Percentiles rank a stretch among this genome's conserved stretches.
Evolutionary conservation across 2,329 filamentous ascomycete genomes (phyloP).

Genomic region (Ceratocystis colombiana): DNA sequence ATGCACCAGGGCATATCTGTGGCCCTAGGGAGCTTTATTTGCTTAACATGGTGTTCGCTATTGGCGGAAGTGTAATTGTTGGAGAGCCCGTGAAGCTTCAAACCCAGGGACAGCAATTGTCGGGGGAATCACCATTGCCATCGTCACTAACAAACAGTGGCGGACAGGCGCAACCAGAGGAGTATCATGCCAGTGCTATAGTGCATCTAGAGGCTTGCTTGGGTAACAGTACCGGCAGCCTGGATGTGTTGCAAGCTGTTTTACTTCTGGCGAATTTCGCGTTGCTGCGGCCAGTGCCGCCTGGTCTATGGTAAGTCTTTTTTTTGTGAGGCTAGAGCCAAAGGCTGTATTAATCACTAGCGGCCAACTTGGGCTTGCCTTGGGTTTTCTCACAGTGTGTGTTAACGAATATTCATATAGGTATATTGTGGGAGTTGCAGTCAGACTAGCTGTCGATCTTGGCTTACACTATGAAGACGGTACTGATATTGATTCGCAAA

Average conservation of each 20-base stretch:
- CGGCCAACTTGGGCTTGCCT: neutral
- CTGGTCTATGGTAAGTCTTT: constrained; percentile 63
- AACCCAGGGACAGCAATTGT: constrained; percentile 30
- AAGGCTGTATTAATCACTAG: neutral
- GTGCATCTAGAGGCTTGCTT: constrained; percentile 82
- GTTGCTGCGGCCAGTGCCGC: constrained; percentile 78
- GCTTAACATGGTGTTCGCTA: constrained; percentile 94
- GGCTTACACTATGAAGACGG: constrained; percentile 90
- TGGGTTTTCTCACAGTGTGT: constrained; percentile 19
- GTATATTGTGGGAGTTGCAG: constrained; percentile 91
- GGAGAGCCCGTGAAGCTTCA: constrained; percentile 48
- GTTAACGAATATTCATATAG: constrained; percentile 30
- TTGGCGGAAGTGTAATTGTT: constrained; percentile 86
- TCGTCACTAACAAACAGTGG: constrained; percentile 27
- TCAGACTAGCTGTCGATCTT: constrained; percentile 80
- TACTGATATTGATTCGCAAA: constrained; percentile 43
- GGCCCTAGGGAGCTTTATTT: constrained; percentile 80
- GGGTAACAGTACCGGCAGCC: constrained; percentile 70
- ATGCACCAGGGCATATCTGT: constrained; percentile 55
- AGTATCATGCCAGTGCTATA: constrained; percentile 92
- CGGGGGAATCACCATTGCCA: constrained; percentile 26
- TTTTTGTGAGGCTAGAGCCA: neutral
- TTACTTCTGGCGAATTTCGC: constrained; percentile 84
- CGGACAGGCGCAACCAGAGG: constrained; percentile 67
- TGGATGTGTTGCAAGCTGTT: constrained; percentile 91